phyloP scores from a whole-genome alignment of 2,329 filamentous ascomycete species.

The Didymella keratinophila region DNA sequence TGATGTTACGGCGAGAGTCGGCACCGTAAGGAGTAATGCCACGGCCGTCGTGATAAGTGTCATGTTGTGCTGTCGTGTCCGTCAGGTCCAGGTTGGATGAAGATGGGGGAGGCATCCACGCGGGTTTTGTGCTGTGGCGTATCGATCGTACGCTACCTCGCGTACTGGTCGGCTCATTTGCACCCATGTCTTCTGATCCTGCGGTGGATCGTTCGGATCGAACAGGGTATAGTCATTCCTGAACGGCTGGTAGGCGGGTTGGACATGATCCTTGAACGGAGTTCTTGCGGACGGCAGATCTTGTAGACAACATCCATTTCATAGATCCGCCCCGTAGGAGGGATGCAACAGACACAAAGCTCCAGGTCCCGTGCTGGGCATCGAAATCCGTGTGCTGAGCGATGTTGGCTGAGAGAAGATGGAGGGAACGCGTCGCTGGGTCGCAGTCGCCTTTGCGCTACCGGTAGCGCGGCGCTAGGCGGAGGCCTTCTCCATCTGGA shows the following conservation, averaged over 20 bases:
- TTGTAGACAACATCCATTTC: neutral
- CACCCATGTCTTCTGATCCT: slow-evolving; percentile 9
- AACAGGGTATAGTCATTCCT: slow-evolving; percentile 1
- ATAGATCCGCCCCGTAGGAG: neutral
- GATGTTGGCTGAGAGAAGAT: neutral
- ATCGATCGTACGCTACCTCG: neutral
- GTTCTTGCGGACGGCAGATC: neutral
- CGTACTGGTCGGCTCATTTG: neutral
- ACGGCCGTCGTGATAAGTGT: neutral
- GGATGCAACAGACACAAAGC: neutral
- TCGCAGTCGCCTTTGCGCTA: neutral
- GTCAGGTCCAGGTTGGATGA: neutral
- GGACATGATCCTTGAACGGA: neutral
- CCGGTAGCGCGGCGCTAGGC: neutral
- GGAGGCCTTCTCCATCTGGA: neutral
- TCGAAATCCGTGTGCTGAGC: neutral
- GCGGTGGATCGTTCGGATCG: neutral
- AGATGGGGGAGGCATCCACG: neutral
- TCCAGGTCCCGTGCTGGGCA: too few species aligned
- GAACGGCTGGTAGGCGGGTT: neutral
- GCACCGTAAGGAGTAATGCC: neutral
- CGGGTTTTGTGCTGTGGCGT: neutral
- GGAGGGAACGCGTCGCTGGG: neutral
- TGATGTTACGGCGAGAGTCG: neutral
- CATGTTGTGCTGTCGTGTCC: neutral